Evolutionary conservation across 1,284 basidiomycete species (phyloP).

Genomic region (Ustilago tritici): DNA sequence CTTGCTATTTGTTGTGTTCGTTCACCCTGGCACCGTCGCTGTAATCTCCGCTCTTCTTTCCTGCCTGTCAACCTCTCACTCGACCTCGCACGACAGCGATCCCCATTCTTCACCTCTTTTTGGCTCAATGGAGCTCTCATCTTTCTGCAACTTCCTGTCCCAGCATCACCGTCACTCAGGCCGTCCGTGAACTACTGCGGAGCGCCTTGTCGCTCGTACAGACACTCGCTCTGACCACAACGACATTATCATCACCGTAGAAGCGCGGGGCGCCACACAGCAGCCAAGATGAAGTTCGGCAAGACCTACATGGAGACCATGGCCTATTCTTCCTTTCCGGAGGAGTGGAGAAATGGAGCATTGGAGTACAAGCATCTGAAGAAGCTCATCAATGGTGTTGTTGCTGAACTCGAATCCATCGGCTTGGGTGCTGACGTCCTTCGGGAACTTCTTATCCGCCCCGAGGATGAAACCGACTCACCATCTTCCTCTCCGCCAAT

Average conservation of each 20-base stretch:
- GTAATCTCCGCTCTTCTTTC: not conserved
- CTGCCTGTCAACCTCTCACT: not conserved
- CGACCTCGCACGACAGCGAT: not conserved
- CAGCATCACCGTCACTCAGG: not conserved
- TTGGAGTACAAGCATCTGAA: slow-evolving; percentile 93
- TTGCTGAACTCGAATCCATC: slow-evolving; percentile 81
- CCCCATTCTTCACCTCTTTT: not conserved
- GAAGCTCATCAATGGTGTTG: slow-evolving; percentile 89
- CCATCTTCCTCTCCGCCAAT: slow-evolving; percentile 11
- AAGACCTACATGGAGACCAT: slow-evolving; percentile 81
- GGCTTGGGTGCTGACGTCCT: slow-evolving; percentile 79
- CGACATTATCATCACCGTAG: not conserved
- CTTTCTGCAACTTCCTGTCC: not conserved
- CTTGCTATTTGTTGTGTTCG: not conserved
- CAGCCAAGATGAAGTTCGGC: slow-evolving; percentile 79
- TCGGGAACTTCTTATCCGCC: slow-evolving; percentile 71
- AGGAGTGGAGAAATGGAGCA: slow-evolving; percentile 80
- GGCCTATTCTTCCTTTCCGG: slow-evolving; percentile 76
- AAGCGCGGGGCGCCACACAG: slow-evolving; percentile 16
- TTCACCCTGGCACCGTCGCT: not conserved
- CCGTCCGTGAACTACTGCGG: not conserved
- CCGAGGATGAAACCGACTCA: slow-evolving; percentile 24
- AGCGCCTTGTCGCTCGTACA: not conserved
- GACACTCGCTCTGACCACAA: not conserved
- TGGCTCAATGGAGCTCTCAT: slow-evolving; percentile 9